Evolutionary conservation across 2,329 filamentous ascomycete genomes (phyloP).

Genomic region (Pyrenophora teres): DNA sequence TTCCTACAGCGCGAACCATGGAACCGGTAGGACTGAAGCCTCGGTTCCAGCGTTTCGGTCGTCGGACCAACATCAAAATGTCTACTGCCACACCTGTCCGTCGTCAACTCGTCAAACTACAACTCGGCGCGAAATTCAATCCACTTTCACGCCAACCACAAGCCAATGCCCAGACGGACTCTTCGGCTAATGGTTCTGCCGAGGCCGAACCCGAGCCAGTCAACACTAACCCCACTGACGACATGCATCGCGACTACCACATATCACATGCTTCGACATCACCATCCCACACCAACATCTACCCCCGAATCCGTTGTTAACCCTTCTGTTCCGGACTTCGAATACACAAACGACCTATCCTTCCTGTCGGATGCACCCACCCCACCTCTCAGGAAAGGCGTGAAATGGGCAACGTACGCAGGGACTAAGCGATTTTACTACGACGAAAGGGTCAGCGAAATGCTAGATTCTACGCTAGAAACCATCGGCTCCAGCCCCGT

Average conservation of each 20-base stretch:
- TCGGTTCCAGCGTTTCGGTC: not conserved
- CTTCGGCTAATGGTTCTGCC: constrained; percentile 11
- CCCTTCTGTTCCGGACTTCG: not conserved
- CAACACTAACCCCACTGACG: constrained; percentile 7
- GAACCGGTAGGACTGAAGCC: not conserved
- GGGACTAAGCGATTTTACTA: constrained; percentile 22
- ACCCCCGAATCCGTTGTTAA: not conserved
- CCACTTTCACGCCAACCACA: not conserved
- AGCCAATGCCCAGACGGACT: constrained; percentile 1
- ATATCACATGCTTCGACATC: constrained; percentile 4
- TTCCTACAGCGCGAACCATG: not conserved
- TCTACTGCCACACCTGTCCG: constrained; percentile 15
- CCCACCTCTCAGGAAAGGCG: constrained; percentile 7
- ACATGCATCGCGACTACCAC: not conserved
- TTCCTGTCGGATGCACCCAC: constrained; percentile 21
- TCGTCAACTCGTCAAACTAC: constrained; percentile 15
- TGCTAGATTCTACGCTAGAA: constrained; percentile 30
- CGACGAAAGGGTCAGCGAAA: constrained; percentile 28
- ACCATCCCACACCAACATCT: not conserved
- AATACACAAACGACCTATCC: constrained; percentile 24
- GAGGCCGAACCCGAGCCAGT: constrained; percentile 3
- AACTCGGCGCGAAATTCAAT: constrained; percentile 12
- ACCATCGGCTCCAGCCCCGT: constrained; percentile 20
- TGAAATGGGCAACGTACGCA: constrained; percentile 21
- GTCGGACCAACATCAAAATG: not conserved